phyloP scores from a whole-genome alignment of 805 yeast species.

The Metschnikowia proteae region DNA sequence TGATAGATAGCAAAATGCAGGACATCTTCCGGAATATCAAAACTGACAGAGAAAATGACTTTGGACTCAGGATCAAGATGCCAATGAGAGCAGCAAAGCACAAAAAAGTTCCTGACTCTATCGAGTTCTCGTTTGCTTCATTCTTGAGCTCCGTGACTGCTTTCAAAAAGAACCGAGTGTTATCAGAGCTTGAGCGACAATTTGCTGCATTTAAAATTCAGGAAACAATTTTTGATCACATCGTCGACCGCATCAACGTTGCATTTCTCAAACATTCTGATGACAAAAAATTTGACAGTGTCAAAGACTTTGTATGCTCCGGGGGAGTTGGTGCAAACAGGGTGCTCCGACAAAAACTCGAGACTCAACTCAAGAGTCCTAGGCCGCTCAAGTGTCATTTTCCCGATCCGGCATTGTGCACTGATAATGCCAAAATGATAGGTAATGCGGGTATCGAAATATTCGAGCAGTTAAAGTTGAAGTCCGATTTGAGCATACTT shows the following conservation, averaged over 20 bases:
- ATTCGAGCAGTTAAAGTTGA: constrained; percentile 49
- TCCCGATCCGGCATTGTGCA: constrained; percentile 72
- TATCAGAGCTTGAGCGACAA: constrained; percentile 45
- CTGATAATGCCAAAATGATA: constrained; percentile 96
- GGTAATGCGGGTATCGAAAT: constrained; percentile 96
- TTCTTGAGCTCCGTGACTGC: constrained; percentile 55
- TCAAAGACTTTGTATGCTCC: constrained; percentile 66
- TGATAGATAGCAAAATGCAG: constrained; percentile 24
- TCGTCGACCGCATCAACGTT: constrained; percentile 57
- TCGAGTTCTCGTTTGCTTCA: constrained; percentile 71
- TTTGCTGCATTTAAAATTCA: constrained; percentile 60
- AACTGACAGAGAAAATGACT: constrained; percentile 22
- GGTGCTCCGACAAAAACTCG: constrained; percentile 48
- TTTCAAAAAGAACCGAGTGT: constrained; percentile 25
- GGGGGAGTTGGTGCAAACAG: constrained; percentile 93
- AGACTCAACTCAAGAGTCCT: constrained; percentile 28
- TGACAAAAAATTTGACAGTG: constrained; percentile 32
- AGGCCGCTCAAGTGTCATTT: constrained; percentile 45
- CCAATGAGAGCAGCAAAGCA: constrained; percentile 35
- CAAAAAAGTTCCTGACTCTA: constrained; percentile 23
- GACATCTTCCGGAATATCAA: constrained; percentile 19
- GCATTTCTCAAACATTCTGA: constrained; percentile 39
- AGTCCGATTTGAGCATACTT: constrained; percentile 51
- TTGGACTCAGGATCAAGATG: constrained; percentile 23
- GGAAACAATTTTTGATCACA: constrained; percentile 65